Base-by-base conservation (phyloP, 129 eudicot genomes). In the Gnaphalium uliginosum region DNA sequence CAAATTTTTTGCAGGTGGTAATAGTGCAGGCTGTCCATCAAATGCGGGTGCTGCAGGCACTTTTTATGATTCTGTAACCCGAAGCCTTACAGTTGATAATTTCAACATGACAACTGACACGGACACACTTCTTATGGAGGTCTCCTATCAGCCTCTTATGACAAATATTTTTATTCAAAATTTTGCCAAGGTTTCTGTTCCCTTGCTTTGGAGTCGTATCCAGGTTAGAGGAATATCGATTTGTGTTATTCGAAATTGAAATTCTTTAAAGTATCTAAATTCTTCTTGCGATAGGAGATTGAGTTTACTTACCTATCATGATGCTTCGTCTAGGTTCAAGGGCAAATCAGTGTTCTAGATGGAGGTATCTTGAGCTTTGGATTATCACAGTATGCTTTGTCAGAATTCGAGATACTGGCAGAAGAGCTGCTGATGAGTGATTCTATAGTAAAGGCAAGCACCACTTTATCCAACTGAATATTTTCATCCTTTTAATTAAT, bases 11-110 rank as follows among this genome's bases (percentile, higher is more conserved):
- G 82, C 92, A 95, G 99, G 99, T 68, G 99, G 99, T 75, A 91
- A 77, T 71, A 95, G 99, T 85, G 76, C 77, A 59, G 99, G 99
- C 32, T 95, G 99, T 70, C 87, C 88, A 30, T 85, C 89, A 70
- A 95, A 95, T 77, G 83, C 97, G 14, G 99, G 99, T 68, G 99
- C 96, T 56, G 99, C 99, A 24, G 99, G 99, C 61, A 95, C 99
- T 67, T 87, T 95, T 58, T 95, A 88, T 82, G 99, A 95, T 82
- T 73, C 89, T 79, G 92, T 95, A 81, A 87, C 96, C 17, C 90
- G 99, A 60, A 95, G 96, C 80, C 99, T 95, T 79, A 86, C 82
- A 59, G 87, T 95, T 69, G 93, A 78, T 84, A 95, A 95, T 82
- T 86, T 84, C 84, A 82, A 95, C 79, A 85, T 75, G 82, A 84